Evolutionary conservation across 352 stramenopile genomes (phyloP).

Genomic region (Phytopythium cucurbitacearum): DNA sequence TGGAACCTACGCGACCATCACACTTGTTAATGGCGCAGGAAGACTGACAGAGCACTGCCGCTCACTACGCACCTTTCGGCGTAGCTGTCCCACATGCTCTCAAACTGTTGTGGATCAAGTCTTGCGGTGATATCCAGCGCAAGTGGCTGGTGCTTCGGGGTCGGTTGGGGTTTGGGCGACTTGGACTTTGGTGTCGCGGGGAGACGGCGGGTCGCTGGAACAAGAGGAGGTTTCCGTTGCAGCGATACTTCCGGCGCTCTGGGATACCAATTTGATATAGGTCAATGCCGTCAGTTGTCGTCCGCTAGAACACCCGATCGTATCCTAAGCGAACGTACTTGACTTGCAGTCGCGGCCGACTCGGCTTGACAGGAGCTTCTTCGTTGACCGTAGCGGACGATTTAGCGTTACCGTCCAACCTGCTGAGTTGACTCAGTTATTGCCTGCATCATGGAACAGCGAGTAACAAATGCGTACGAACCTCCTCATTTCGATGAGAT

Average conservation of each 20-base stretch:
- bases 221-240: neutral
- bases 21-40: neutral
- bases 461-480: neutral
- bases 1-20: conserved; percentile 23
- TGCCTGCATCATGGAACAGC: neutral
- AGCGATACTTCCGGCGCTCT: conserved; percentile 5
- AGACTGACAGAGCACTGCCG: neutral
- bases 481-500: conserved; percentile 6
- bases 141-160: conserved; percentile 6
- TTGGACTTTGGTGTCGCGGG: no score
- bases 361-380: neutral
- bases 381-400: conserved; percentile 2
- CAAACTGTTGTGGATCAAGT: conserved; percentile 63
- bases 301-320: neutral
- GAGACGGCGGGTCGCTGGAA: no score
- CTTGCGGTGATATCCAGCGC: conserved; percentile 36
- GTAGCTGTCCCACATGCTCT: conserved; percentile 79
- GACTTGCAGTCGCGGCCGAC: conserved; percentile 4
- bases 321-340: conserved; percentile 2
- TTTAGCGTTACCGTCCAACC: neutral
- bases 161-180: no score
- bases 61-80: conserved; percentile 43
- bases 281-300: neutral
- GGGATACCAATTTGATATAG: neutral
- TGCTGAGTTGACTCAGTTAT: neutral